A percentile compares a stretch with the other conserved stretches of the same genome.
phyloP scores from a whole-genome alignment of 73 alveolate species.

The Durusdinium trenchii region DNA sequence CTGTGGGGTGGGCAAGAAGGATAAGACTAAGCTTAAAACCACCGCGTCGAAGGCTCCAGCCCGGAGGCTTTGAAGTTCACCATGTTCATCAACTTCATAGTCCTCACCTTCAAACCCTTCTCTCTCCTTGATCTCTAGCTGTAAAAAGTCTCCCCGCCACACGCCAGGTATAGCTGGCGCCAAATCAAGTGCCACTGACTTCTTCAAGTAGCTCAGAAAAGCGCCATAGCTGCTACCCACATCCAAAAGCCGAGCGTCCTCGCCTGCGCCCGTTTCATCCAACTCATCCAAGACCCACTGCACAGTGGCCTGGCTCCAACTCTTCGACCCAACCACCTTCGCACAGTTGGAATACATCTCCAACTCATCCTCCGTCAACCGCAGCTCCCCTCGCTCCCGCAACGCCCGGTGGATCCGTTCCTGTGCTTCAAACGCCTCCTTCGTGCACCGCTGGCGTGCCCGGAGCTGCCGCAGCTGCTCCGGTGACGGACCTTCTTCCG shows the following conservation, averaged over 20 bases:
- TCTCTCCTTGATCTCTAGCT: conserved; percentile 14
- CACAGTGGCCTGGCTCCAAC: conserved; percentile 74
- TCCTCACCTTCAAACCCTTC: not conserved
- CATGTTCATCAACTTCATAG: not conserved
- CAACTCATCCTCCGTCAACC: conserved; percentile 56
- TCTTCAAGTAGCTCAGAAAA: not conserved
- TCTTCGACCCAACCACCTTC: not conserved
- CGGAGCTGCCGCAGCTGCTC: no score
- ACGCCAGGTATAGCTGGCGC: conserved; percentile 58
- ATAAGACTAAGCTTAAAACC: conserved; percentile 64
- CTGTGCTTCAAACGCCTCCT: conserved; percentile 73
- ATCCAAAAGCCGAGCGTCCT: conserved; percentile 50
- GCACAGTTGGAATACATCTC: not conserved
- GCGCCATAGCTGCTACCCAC: conserved; percentile 87
- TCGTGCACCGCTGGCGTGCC: no score
- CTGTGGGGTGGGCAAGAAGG: conserved; percentile 64
- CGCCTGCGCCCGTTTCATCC: not conserved
- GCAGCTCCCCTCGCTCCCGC: conserved; percentile 57
- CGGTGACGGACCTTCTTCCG: no score
- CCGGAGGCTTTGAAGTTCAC: not conserved
- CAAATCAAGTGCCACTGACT: conserved; percentile 47
- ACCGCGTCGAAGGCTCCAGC: conserved; percentile 63
- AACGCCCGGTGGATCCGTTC: conserved; percentile 45
- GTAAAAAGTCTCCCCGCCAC: conserved; percentile 66
- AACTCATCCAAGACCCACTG: conserved; percentile 57